Evolutionary conservation across 495 filamentous ascomycete species (phyloP), one percentile per base, ranked within the genome.

Genomic region (Penicillium cosmopolitanum): DNA sequence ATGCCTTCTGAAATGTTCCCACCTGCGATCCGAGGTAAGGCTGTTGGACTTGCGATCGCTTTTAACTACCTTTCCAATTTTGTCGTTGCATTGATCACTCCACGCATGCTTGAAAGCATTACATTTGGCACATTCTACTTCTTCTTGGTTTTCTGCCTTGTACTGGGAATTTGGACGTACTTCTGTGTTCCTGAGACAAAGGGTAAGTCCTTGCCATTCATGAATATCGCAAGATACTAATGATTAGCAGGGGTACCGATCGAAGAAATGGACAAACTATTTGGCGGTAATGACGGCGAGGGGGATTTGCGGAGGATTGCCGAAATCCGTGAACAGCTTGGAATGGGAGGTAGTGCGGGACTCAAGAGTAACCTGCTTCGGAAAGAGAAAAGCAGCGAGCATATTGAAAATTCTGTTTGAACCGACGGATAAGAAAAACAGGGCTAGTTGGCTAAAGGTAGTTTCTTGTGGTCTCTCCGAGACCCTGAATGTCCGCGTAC

Each of bases 181-280:
- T 79, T 85, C 58, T 79, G 73, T 28, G 75, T 87, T 2, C 84
- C 83, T 1, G 85, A 87, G 69, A 88, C 83, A 0, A 80, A 77
- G 1, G 78, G 81, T 2, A 3, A 28, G 46, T 15, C 15, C 23
- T 9, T 6, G 11, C 21, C 15, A 25, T 4, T 46, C 10, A 5
- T 44, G 16, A 7, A 10, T 9, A 18, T 28, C 0, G 10, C 6
- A 28, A 1, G 1, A 3, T 28, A 13, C 46, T 48, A 48, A 48
- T 15, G 1, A 13, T 48, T 11, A 8, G 6, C 23, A 48, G 46
- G 21, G 9, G 35, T 73, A 12, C 57, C 66, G 43, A 53, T 76
- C 1, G 73, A 76, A 54, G 70, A 74, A 38, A 73, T 73, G 67
- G 69, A 73, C 47, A 46, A 58, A 38, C 43, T 66, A 6, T 71